A percentile compares a stretch with the other conserved stretches of the same genome.
Conservation (phyloP, 441 rosid species). For the Manihot esculenta region DNA sequence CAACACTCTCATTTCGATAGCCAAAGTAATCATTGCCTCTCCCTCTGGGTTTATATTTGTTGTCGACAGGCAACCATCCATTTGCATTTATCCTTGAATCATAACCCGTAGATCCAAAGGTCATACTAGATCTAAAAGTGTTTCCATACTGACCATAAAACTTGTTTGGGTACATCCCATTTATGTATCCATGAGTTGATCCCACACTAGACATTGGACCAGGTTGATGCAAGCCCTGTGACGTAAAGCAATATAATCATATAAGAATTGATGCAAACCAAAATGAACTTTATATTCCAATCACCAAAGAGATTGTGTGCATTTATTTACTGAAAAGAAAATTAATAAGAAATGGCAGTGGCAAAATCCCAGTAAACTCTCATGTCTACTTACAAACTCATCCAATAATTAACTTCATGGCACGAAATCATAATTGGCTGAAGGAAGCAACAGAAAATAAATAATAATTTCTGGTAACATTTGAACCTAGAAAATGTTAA, state of each 20-base stretch:
- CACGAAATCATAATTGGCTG: too few species aligned
- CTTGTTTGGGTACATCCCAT: slow-evolving; percentile 66
- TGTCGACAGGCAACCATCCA: slow-evolving; percentile 57
- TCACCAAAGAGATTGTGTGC: too few species aligned
- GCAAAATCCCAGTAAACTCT: too few species aligned
- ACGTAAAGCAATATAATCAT: neutral
- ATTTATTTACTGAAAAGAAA: too few species aligned
- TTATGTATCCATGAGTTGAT: slow-evolving; percentile 49
- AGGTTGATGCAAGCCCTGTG: slow-evolving; percentile 38
- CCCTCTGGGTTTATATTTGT: slow-evolving; percentile 63
- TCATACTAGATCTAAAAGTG: slow-evolving; percentile 56
- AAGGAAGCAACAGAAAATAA: too few species aligned
- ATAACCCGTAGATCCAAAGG: slow-evolving; percentile 61
- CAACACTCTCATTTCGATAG: slow-evolving; percentile 57
- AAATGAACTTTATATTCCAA: neutral
- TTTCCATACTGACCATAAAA: slow-evolving; percentile 64
- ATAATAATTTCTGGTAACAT: too few species aligned
- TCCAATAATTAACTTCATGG: too few species aligned
- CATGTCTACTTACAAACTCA: too few species aligned
- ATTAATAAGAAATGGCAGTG: too few species aligned
- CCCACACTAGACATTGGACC: slow-evolving; percentile 52
- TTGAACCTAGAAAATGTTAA: too few species aligned
- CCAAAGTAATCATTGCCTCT: slow-evolving; percentile 61
- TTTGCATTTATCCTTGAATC: slow-evolving; percentile 57
- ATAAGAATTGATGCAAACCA: neutral